Conservation (phyloP, 1,139 yeast genomes). For the Suhomyces ambrosiae region DNA sequence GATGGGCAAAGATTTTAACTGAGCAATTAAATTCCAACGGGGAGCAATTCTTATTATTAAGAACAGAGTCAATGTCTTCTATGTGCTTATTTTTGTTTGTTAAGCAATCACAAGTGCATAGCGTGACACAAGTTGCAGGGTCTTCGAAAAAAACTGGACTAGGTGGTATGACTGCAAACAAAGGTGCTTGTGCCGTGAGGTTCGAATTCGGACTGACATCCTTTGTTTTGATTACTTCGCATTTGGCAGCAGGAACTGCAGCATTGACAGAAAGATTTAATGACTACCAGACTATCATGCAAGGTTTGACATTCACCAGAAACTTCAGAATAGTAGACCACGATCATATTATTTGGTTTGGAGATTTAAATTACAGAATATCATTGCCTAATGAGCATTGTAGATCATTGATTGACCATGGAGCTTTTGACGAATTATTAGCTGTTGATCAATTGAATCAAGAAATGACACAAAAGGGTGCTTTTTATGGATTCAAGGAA, state of each 20-base stretch:
- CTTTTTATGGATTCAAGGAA: conserved; percentile 84
- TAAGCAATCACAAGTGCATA: conserved; percentile 58
- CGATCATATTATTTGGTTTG: conserved; percentile 89
- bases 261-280: conserved; percentile 86
- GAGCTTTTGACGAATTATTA: conserved; percentile 54
- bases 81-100: conserved; percentile 59
- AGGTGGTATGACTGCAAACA: conserved; percentile 90
- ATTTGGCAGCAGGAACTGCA: conserved; percentile 88
- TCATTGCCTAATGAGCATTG: conserved; percentile 76
- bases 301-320: conserved; percentile 76
- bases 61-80: conserved; percentile 49
- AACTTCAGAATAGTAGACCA: conserved; percentile 74
- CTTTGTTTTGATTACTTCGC: conserved; percentile 85
- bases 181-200: conserved; percentile 88
- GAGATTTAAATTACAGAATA: conserved; percentile 91
- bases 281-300: conserved; percentile 79
- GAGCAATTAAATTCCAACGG: conserved; percentile 52
- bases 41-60: conserved; percentile 39
- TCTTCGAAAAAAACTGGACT: conserved; percentile 84
- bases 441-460: conserved; percentile 79
- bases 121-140: conserved; percentile 76
- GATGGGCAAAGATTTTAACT: conserved; percentile 63
- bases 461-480: conserved; percentile 75
- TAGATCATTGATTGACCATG: conserved; percentile 52
- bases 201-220: conserved; percentile 76